These are phyloP conservation scores for Pseudotsuga menziesii DNA, from an alignment of 75 land plant genomes.

Conservation along the genomic window DNA sequence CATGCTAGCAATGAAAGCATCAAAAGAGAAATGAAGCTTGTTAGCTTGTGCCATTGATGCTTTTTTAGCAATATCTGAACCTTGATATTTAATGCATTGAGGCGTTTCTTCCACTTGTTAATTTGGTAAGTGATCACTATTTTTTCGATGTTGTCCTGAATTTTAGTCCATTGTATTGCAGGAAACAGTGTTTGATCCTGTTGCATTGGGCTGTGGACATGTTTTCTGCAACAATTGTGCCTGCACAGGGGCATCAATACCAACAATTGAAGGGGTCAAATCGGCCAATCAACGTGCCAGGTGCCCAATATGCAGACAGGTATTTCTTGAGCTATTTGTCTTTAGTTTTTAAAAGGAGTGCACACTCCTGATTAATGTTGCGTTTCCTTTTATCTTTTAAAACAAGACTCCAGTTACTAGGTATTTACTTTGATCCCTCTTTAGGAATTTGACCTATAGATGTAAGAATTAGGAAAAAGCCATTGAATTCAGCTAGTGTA, in stretches of 20 bases:
- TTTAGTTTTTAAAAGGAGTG: background rate
- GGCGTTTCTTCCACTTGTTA: background rate
- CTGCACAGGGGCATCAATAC: constrained; percentile 63
- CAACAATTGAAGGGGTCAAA: constrained; percentile 52
- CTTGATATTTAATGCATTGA: background rate
- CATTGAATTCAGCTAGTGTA: background rate
- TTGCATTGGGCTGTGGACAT: constrained; percentile 75
- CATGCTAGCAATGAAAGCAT: background rate
- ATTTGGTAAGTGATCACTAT: background rate
- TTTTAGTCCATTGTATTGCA: constrained; percentile 12
- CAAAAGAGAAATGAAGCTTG: background rate
- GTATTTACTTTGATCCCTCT: background rate
- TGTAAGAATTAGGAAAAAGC: background rate
- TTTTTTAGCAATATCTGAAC: background rate
- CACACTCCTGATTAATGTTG: background rate
- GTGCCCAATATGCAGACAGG: constrained; percentile 82
- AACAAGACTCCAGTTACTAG: background rate
- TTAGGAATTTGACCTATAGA: background rate
- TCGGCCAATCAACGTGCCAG: constrained; percentile 44
- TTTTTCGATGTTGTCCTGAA: background rate
- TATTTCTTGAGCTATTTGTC: background rate
- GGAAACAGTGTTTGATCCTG: constrained; percentile 56
- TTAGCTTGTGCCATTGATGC: background rate
- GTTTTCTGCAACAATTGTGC: constrained; percentile 76
- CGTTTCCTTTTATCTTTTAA: background rate